Evolutionary conservation across 495 filamentous ascomycete species (phyloP).

Genomic region (Choiromyces venosus): DNA sequence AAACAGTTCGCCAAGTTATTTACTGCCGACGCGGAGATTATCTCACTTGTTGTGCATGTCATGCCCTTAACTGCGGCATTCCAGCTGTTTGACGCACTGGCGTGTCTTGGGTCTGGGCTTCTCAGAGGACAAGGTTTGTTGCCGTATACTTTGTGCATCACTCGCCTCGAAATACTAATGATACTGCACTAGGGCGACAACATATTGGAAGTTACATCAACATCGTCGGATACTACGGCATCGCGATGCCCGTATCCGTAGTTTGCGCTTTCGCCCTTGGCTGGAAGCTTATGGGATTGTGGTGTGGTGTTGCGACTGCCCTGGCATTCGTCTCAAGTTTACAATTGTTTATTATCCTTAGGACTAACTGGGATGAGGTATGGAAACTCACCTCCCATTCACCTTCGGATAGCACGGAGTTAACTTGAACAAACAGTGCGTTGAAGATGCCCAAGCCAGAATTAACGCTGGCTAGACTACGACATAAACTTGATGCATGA

Average conservation of each 20-base stretch:
- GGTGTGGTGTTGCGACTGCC: constrained; percentile 72
- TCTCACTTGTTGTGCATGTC: constrained; percentile 62
- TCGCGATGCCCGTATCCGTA: constrained; percentile 80
- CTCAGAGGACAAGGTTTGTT: constrained; percentile 57
- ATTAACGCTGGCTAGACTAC: not conserved
- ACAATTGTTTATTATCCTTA: constrained; percentile 30
- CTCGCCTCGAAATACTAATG: not conserved
- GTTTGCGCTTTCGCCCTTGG: constrained; percentile 63
- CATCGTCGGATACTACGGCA: constrained; percentile 73
- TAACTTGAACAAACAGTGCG: not conserved
- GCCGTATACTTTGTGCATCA: not conserved
- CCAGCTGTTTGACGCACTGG: constrained; percentile 79
- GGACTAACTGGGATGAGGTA: constrained; percentile 37
- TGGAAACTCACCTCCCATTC: not conserved
- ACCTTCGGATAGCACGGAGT: not conserved
- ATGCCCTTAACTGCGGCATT: constrained; percentile 78
- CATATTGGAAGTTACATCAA: constrained; percentile 84
- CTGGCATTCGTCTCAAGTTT: constrained; percentile 48
- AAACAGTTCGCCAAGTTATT: constrained; percentile 70
- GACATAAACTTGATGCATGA: not conserved
- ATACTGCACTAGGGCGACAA: constrained; percentile 59
- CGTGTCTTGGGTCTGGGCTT: constrained; percentile 72
- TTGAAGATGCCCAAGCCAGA: not conserved
- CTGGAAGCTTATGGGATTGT: constrained; percentile 72
- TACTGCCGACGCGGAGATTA: constrained; percentile 72